Evolutionary conservation across 2,329 filamentous ascomycete genomes (phyloP).

Genomic region (Alternaria alternata): DNA sequence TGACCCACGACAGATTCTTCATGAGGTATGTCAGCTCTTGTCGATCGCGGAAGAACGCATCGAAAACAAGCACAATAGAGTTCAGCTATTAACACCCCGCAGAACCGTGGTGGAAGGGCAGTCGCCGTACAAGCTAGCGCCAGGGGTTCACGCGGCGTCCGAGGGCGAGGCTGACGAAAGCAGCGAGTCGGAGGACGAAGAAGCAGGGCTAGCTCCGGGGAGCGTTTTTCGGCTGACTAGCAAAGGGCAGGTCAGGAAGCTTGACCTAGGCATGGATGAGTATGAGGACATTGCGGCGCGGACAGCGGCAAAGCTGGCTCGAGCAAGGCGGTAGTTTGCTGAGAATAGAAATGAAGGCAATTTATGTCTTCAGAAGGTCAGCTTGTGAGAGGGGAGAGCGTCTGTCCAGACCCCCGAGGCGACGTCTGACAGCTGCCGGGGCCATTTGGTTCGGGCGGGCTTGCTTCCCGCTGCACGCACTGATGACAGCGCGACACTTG

Average conservation of each 20-base stretch:
- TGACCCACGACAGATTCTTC: slow-evolving; percentile 86
- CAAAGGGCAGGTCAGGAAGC: slow-evolving; percentile 43
- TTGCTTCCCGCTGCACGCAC: slow-evolving; percentile 30
- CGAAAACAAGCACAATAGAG: slow-evolving; percentile 1
- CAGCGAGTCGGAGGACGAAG: slow-evolving; percentile 55
- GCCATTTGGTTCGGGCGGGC: slow-evolving; percentile 18
- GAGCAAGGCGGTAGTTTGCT: neutral
- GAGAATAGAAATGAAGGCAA: neutral
- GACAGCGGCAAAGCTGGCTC: slow-evolving; percentile 32
- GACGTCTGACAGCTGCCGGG: slow-evolving; percentile 24
- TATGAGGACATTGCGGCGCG: slow-evolving; percentile 49
- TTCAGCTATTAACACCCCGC: slow-evolving; percentile 24
- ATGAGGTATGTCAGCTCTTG: slow-evolving; percentile 60
- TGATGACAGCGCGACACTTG: slow-evolving; percentile 21
- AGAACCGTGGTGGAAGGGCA: slow-evolving; percentile 73
- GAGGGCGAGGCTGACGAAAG: slow-evolving; percentile 53
- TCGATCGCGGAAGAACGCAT: neutral
- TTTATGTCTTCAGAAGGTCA: neutral
- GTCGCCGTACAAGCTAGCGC: slow-evolving; percentile 50
- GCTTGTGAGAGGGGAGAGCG: neutral
- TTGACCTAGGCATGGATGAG: slow-evolving; percentile 50
- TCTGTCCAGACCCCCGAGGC: neutral
- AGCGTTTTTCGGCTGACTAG: slow-evolving; percentile 46
- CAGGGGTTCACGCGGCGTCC: slow-evolving; percentile 54
- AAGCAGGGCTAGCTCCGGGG: slow-evolving; percentile 56